Conservation (phyloP, 176 grass and related monocot genomes). For the Phoenix dactylifera region DNA sequence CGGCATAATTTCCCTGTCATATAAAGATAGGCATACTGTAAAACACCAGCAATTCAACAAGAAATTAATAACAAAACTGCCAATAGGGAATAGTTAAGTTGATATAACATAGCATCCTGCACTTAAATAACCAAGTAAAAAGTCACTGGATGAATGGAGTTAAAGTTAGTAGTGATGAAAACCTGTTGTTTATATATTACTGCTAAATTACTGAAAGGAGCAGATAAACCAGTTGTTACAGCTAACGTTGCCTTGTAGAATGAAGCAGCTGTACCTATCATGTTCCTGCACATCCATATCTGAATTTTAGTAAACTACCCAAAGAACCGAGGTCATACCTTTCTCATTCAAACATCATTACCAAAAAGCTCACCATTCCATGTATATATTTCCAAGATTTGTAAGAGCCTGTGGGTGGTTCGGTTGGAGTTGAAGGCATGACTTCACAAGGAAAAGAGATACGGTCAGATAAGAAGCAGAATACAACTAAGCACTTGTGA, state of each 20-base stretch:
- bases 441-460: slow-evolving; percentile 32
- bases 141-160: no score
- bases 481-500: neutral
- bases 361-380: slow-evolving; percentile 67
- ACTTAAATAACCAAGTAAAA: no score
- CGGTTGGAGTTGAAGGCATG: slow-evolving; percentile 68
- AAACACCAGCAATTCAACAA: no score
- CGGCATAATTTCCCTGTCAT: slow-evolving; percentile 76
- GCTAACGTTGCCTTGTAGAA: slow-evolving; percentile 80
- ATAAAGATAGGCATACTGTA: neutral
- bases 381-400: slow-evolving; percentile 86
- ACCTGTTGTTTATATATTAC: slow-evolving; percentile 97
- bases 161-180: no score
- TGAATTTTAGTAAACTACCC: neutral
- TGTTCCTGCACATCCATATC: slow-evolving; percentile 46
- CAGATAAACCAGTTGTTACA: slow-evolving; percentile 75
- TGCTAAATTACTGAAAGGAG: slow-evolving; percentile 86
- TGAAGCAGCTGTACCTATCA: slow-evolving; percentile 53
- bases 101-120: no score
- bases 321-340: neutral
- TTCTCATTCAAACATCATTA: neutral
- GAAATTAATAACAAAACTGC: no score
- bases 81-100: no score
- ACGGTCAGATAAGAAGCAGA: no score
- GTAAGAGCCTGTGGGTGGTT: slow-evolving; percentile 89